Conservation (phyloP, 1,284 basidiomycete genomes). For the Melanopsichium pennsylvanicum region DNA sequence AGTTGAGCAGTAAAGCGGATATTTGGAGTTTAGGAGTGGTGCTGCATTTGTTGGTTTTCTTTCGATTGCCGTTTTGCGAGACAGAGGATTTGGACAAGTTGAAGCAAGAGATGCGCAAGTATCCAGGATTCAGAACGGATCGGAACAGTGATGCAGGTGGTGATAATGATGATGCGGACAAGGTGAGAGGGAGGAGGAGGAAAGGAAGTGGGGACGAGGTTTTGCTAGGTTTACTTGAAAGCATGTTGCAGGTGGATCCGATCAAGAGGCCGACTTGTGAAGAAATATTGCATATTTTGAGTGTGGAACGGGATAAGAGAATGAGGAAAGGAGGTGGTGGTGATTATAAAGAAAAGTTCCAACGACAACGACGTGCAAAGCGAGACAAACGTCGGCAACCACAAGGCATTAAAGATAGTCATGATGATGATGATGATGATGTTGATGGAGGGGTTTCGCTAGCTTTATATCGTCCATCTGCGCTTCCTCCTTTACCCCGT, state of each 20-base stretch:
- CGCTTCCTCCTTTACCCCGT: conserved; percentile 7
- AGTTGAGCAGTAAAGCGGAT: conserved; percentile 80
- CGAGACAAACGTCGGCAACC: too few relatives aligned
- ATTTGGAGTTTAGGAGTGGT: conserved; percentile 80
- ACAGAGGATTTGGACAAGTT: conserved; percentile 73
- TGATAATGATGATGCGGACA: too few relatives aligned
- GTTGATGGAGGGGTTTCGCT: conserved; percentile 13
- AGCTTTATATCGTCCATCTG: conserved; percentile 19
- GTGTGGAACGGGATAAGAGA: not conserved
- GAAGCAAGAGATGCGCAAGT: conserved; percentile 77
- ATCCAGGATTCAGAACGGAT: conserved; percentile 75
- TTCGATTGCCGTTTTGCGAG: conserved; percentile 70
- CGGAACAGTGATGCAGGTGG: conserved; percentile 30
- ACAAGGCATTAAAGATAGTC: too few relatives aligned
- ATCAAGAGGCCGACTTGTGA: conserved; percentile 75
- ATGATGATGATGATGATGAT: too few relatives aligned
- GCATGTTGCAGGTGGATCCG: conserved; percentile 74
- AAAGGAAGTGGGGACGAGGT: conserved; percentile 74
- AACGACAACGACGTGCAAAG: too few relatives aligned
- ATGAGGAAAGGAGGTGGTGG: not conserved
- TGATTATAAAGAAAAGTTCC: too few relatives aligned
- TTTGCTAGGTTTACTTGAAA: conserved; percentile 77
- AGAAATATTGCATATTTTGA: conserved; percentile 69
- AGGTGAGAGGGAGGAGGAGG: too few relatives aligned
- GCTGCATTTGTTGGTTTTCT: conserved; percentile 87